Evolutionary conservation across 345 rosid species (phyloP).

Genomic region (Acer saccharum): DNA sequence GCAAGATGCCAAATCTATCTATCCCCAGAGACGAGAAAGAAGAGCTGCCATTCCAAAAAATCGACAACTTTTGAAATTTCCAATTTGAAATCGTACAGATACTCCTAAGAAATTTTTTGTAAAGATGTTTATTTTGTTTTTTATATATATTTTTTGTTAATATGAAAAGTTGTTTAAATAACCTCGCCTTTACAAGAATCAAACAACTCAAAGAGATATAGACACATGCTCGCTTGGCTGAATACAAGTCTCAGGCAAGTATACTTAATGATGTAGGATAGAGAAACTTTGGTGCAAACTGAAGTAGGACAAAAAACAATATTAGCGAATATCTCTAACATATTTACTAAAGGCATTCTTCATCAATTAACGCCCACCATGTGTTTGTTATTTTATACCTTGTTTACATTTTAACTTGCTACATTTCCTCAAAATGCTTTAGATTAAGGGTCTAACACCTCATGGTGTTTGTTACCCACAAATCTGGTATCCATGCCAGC

Average conservation of each 20-base stretch:
- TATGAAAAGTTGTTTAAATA: neutral
- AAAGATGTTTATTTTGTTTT: neutral
- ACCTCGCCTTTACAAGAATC: neutral
- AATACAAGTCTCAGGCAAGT: neutral
- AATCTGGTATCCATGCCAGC: neutral
- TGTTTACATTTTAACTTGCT: neutral
- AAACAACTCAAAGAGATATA: neutral
- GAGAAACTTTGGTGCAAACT: neutral
- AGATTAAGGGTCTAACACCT: neutral
- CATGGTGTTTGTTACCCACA: neutral
- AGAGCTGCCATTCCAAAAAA: neutral
- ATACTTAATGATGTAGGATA: neutral
- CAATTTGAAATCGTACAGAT: neutral
- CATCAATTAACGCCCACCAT: neutral
- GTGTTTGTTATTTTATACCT: no score
- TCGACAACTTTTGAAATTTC: neutral
- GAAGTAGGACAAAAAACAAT: neutral
- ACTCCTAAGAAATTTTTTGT: neutral
- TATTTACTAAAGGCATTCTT: neutral
- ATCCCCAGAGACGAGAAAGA: conserved; percentile 15
- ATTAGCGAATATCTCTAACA: neutral
- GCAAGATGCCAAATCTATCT: neutral
- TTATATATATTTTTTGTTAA: neutral
- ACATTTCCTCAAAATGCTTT: neutral
- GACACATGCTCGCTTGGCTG: neutral